These are phyloP conservation scores for Xylaria sp. DNA, from an alignment of 2,329 filamentous ascomycete species.

Conservation along the genomic window DNA sequence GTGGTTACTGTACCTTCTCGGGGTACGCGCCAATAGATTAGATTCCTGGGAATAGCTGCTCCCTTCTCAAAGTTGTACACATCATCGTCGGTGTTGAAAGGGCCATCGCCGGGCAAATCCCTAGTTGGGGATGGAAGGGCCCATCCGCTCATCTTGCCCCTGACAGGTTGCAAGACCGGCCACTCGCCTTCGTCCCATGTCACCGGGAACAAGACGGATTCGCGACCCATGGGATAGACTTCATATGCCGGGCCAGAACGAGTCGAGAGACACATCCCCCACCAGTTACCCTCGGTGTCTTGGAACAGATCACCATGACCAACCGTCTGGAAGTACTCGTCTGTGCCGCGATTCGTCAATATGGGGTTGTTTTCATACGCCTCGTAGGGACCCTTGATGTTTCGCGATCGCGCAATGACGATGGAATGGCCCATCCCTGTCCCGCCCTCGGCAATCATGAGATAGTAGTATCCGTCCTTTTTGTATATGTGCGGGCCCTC, in stretches of 20 bases:
- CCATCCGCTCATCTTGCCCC: conserved; percentile 41
- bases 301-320: conserved; percentile 44
- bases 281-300: conserved; percentile 45
- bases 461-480: conserved; percentile 42
- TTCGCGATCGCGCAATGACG: conserved; percentile 39
- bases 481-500: conserved; percentile 45
- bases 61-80: conserved; percentile 21
- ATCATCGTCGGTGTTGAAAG: conserved; percentile 26
- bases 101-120: conserved; percentile 33
- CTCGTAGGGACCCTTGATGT: conserved; percentile 41
- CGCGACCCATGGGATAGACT: conserved; percentile 49
- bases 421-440: conserved; percentile 39
- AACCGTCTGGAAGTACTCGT: conserved; percentile 39
- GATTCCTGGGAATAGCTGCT: conserved; percentile 26
- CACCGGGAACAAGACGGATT: conserved; percentile 40
- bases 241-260: conserved; percentile 39
- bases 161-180: conserved; percentile 40
- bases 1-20: conserved; percentile 24
- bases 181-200: conserved; percentile 46
- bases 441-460: conserved; percentile 47
- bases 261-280: conserved; percentile 44
- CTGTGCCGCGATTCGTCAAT: conserved; percentile 37
- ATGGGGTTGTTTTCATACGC: conserved; percentile 40
- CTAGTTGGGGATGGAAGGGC: conserved; percentile 34
- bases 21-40: conserved; percentile 34